Base-by-base conservation (phyloP, 345 rosid species). In the Pugionium cornutum region DNA sequence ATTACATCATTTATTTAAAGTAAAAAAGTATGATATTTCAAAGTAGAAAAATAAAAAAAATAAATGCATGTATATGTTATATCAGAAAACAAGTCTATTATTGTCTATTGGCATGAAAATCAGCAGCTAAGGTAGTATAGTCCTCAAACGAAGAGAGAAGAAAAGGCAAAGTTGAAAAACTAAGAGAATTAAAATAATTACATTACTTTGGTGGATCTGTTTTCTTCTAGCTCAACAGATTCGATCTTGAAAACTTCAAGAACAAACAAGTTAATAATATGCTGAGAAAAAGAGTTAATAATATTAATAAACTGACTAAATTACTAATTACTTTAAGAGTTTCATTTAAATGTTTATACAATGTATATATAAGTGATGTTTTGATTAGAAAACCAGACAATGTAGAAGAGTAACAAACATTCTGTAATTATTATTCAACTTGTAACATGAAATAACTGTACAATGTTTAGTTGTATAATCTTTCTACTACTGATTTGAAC, bases 41-140 rank as follows among this genome's bases (percentile, higher is more conserved):
- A 18, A 18, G 18, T 18, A 18, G 18, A 18, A 18, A 18, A 18
- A 18, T 18, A 18, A 0, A 18, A n/a, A 18, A 18, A 18, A 0
- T 18, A 18, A 18, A 18, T 18, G 18, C 18, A 18, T 18, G 18
- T 18, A 18, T 18, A 18, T 18, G 18, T 18, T n/a, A n/a, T n/a
- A n/a, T n/a, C n/a, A n/a, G n/a, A n/a, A n/a, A n/a, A n/a, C n/a
- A n/a, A n/a, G n/a, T n/a, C n/a, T n/a, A n/a, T n/a, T n/a, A n/a
- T n/a, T n/a, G n/a, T 18, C 62, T 44, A 66, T 66, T 44, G 83
- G 41, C 89, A 84, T 78, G 81, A 76, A 83, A 82, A 83, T 81
- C 89, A 83, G 67, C 74, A 76, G 76, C 47, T 73, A 67, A 18
- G 33, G 36, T 49, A 70, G 41, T 56, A 67, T 48, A 62, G 58